Conservation (phyloP, 2,329 filamentous ascomycete genomes). For the Madurella fahalii region DNA sequence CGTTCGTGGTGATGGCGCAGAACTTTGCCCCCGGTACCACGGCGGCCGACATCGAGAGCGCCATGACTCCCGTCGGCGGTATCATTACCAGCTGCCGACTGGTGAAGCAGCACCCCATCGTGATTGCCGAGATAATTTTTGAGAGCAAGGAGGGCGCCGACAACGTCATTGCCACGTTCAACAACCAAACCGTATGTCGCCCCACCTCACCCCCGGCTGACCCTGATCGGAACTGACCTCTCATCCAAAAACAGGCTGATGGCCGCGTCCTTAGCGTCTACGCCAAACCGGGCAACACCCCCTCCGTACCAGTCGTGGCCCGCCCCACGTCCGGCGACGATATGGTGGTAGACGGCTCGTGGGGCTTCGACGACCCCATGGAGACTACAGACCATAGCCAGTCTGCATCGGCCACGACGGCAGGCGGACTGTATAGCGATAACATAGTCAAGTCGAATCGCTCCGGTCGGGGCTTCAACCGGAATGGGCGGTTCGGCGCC, state of each 20-base stretch:
- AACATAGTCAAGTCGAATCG: slow-evolving; percentile 29
- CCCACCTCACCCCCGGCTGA: not conserved
- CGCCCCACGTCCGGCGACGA: slow-evolving; percentile 35
- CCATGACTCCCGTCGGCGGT: slow-evolving; percentile 71
- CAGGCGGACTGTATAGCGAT: slow-evolving; percentile 49
- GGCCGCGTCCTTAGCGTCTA: slow-evolving; percentile 71
- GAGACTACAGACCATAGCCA: slow-evolving; percentile 26
- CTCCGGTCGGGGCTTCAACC: slow-evolving; percentile 26
- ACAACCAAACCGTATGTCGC: slow-evolving; percentile 66
- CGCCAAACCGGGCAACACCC: slow-evolving; percentile 52
- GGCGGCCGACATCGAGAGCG: slow-evolving; percentile 76
- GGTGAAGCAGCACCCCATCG: slow-evolving; percentile 62
- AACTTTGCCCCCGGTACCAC: slow-evolving; percentile 82
- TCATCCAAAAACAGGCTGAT: slow-evolving; percentile 51
- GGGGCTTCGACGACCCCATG: slow-evolving; percentile 51
- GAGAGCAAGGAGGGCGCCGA: slow-evolving; percentile 68
- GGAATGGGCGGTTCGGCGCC: not conserved
- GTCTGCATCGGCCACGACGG: slow-evolving; percentile 11
- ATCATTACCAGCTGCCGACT: slow-evolving; percentile 64
- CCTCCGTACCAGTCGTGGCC: slow-evolving; percentile 30
- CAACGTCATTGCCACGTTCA: slow-evolving; percentile 69
- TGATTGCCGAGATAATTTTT: slow-evolving; percentile 76
- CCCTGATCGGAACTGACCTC: not conserved
- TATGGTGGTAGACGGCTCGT: slow-evolving; percentile 49
- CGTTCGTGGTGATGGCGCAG: slow-evolving; percentile 68